Conservation (phyloP, 140 eudicot species). For the Oenanthe javanica region DNA sequence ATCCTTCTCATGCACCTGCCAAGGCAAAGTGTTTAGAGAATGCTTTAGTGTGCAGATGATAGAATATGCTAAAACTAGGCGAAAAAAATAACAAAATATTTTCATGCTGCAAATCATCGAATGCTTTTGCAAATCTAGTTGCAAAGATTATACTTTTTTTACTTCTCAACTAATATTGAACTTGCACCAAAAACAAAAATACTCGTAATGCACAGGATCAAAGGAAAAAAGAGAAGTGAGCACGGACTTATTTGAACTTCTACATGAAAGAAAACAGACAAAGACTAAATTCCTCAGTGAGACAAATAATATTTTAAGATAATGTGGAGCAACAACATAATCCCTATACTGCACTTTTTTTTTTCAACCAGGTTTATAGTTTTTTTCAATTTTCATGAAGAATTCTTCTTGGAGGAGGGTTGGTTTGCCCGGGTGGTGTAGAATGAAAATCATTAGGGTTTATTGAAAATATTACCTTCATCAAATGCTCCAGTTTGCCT, state of each 20-base stretch:
- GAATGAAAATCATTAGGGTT: background rate
- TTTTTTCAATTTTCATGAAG: background rate
- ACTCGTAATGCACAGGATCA: background rate
- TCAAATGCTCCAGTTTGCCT: slow-evolving; percentile 85
- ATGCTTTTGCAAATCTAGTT: background rate
- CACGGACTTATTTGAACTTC: background rate
- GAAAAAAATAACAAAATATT: background rate
- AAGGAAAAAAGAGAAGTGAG: background rate
- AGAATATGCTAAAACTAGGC: background rate
- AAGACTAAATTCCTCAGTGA: no score
- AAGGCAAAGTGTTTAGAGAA: background rate
- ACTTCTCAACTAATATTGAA: background rate
- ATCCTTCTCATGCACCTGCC: slow-evolving; percentile 96
- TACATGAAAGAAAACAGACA: no score
- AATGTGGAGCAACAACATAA: no score
- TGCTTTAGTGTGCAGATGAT: background rate
- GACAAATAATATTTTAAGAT: background rate
- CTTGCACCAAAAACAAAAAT: background rate
- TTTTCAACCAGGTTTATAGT: background rate
- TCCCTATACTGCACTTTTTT: no score
- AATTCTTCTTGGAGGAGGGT: no score
- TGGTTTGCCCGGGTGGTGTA: background rate
- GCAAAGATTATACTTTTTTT: background rate
- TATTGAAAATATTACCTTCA: slow-evolving; percentile 54
- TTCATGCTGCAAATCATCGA: background rate